phyloP scores from a whole-genome alignment of 306 rosid species.

The Cucumis cinereus region DNA sequence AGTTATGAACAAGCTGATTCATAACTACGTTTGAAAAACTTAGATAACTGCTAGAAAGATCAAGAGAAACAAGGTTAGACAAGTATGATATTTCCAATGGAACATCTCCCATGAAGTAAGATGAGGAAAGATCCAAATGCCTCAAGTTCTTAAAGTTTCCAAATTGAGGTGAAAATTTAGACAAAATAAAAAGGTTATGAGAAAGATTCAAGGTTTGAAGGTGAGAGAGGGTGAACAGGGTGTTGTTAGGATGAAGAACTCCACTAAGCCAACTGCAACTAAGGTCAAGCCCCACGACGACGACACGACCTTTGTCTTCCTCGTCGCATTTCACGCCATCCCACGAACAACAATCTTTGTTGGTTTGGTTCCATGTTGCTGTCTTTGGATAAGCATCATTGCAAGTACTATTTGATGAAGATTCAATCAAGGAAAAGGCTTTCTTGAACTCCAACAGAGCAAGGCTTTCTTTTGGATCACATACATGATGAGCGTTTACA shows the following conservation, averaged over 20 bases:
- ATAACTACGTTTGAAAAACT: neutral
- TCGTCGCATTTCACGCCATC: neutral
- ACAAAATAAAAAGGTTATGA: neutral
- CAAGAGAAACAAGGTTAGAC: neutral
- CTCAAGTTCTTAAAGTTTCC: neutral
- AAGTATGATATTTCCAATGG: neutral
- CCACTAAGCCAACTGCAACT: conserved; percentile 7
- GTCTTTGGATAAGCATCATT: neutral
- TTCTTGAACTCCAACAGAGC: conserved; percentile 9
- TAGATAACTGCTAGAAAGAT: neutral
- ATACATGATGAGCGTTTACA: neutral
- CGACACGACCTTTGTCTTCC: neutral
- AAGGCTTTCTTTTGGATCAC: neutral
- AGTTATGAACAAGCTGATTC: neutral
- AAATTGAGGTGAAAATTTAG: neutral
- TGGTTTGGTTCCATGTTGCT: neutral
- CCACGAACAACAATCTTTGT: neutral
- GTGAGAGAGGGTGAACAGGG: neutral
- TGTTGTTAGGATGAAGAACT: neutral
- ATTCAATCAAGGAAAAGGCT: neutral
- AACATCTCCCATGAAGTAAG: neutral
- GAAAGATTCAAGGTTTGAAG: neutral
- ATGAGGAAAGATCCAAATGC: neutral
- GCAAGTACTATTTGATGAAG: neutral
- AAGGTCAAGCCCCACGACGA: neutral